These are phyloP conservation scores for Phytophthora vignae DNA, from an alignment of 352 stramenopile genomes.

Conservation along the genomic window DNA sequence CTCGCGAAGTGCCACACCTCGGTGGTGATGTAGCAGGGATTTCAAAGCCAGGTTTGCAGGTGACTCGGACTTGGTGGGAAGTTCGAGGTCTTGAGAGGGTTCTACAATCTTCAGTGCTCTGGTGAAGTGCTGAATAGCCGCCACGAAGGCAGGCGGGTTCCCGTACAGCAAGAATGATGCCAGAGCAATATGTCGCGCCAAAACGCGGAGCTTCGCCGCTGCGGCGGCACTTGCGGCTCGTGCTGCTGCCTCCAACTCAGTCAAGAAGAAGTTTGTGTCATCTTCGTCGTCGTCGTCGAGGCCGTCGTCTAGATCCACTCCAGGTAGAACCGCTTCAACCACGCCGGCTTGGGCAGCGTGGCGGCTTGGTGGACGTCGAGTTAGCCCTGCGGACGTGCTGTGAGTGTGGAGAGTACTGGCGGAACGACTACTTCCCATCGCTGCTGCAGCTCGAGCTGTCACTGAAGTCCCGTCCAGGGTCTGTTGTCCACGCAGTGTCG, in stretches of 20 bases:
- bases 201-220: constrained; percentile 28
- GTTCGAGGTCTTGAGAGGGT: neutral
- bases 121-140: constrained; percentile 47
- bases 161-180: constrained; percentile 71
- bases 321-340: constrained; percentile 27
- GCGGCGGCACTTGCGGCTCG: constrained; percentile 27
- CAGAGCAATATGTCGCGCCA: constrained; percentile 51
- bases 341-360: constrained; percentile 16
- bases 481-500: constrained; percentile 9
- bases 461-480: constrained; percentile 5
- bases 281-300: constrained; percentile 49
- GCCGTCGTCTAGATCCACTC: constrained; percentile 8
- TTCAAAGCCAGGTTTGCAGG: constrained; percentile 34
- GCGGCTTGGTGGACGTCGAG: constrained; percentile 15
- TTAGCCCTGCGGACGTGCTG: neutral
- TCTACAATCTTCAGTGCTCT: constrained; percentile 49
- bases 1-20: constrained; percentile 73
- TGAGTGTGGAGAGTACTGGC: constrained; percentile 8
- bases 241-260: constrained; percentile 63
- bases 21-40: constrained; percentile 72
- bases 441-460: neutral
- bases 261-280: constrained; percentile 76
- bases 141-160: constrained; percentile 31
- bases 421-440: constrained; percentile 12
- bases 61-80: neutral